Evolutionary conservation across 2,329 filamentous ascomycete species (phyloP), one percentile per base, ranked within the genome.

Genomic region (Alternaria sp.): DNA sequence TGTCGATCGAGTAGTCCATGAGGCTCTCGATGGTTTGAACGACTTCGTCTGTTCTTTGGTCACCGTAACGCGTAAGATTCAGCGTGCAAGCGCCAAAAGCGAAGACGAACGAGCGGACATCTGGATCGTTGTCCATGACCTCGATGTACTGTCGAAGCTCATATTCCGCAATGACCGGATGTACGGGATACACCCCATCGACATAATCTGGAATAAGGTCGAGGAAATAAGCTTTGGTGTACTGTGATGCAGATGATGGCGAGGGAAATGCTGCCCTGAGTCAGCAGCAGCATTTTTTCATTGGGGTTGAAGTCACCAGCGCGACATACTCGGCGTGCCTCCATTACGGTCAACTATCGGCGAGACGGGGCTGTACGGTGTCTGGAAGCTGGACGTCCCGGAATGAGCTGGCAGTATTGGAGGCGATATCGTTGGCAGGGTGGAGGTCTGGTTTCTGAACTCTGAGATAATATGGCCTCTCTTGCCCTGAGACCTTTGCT

Each of bases 1-100:
- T 65, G 69, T 77, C 60, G 71, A 79, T 71, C 63, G 81, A 64
- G 57, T 76, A 67, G 50, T 77, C 72, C 67, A 76, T 72, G 5
- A 79, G 70, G 14, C 66, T 59, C 38, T 76, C 70, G 41, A 80
- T 79, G 16, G 68, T 73, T 34, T 74, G 69, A 12, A 71, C 59
- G 3, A 79, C 70, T 38, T 75, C 69, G 9, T 72, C 69, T 7
- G 75, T 78, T 62, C 76, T 49, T 63, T 70, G 64, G 61, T 74
- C 58, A 63, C 74, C 68, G 52, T 74, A 68, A 57, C 75, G 73
- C 1, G 81, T 81, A 30, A 84, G 70, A 49, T 82, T 80, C 16
- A 84, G 74, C 0, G 82, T 84, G 14, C 81, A 79, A 7, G 78
- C 82, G 2, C 80, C 81, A 62, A 81, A 84, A 4, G 80, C 77